Evolutionary conservation across 225 moss, liverwort and hornwort species (phyloP).

Genomic region (Marchantia paleacea): DNA sequence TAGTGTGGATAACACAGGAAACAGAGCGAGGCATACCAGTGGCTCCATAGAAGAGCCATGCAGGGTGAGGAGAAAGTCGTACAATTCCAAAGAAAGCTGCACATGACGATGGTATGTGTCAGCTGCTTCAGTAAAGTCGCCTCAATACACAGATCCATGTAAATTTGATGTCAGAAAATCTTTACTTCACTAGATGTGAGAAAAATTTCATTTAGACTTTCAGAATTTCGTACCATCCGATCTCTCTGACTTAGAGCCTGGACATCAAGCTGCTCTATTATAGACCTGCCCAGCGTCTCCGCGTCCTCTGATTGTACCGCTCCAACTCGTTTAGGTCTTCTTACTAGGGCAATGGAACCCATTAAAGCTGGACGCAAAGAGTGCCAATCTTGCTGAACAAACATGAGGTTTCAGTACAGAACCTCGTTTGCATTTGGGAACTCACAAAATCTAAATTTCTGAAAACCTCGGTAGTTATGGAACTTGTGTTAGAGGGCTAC

Average conservation of each 20-base stretch:
- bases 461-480: too few species aligned
- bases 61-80: constrained; percentile 60
- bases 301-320: constrained; percentile 52
- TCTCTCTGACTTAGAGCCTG: constrained; percentile 69
- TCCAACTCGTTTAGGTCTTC: constrained; percentile 54
- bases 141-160: neutral
- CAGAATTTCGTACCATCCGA: constrained; percentile 50
- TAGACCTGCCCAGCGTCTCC: constrained; percentile 50
- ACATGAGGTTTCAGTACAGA: neutral
- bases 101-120: neutral
- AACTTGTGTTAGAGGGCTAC: too few species aligned
- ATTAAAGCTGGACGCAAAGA: constrained; percentile 72
- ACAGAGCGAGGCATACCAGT: constrained; percentile 50
- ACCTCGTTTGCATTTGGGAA: too few species aligned
- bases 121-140: neutral
- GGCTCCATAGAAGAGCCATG: constrained; percentile 57
- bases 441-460: too few species aligned
- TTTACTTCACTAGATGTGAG: neutral
- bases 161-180: too few species aligned
- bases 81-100: constrained; percentile 80
- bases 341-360: constrained; percentile 60
- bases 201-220: too few species aligned
- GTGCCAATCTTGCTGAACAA: constrained; percentile 75
- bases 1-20: neutral
- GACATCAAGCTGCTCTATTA: constrained; percentile 56